Base-by-base conservation (phyloP, 805 yeast genomes). In the Pichia phayaonensis region DNA sequence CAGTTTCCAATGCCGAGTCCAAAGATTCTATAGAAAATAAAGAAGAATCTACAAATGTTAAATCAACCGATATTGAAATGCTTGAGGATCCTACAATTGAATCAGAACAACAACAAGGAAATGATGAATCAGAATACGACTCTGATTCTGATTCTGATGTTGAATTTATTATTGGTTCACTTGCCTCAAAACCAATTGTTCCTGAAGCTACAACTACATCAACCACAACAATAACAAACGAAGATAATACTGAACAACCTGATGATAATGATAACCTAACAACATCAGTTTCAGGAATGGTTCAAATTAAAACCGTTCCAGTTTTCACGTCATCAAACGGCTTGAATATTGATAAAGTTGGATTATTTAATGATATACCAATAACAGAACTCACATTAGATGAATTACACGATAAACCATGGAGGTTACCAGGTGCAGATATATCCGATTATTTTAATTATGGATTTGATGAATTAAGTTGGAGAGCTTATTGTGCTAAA, bases 341-440 rank as follows among this genome's bases (percentile, higher is more conserved):
- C 47, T 69, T 85, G 16, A 90, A 88, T 58, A 74, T 89, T n/a
- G 80, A 86, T 59, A 77, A 78, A 41, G 81, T 85, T 20, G 95
- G 89, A 1, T 81, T 77, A 54, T 76, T 75, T 53, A 85, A 90
- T 47, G 97, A 96, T 3, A 76, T 80, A 58, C 95, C 96, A 4
- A 72, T 94, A 45, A 87, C 96, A 0, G 81, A 85, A 57, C 74
- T 92, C 13, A 84, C 86, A 53, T 75, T 92, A 12, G 92, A 85
- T 53, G 84, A 83, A 48, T 70, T 90, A 45, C 89, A 87, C 56
- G 96, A 90, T 57, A 95, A 95, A 70, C 99, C 99, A 10, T 94
- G 99, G 99, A 79, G 99, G 63, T 82, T 86, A 56, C 97, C 98
- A 1, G 99, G 98, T 39, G 96, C 96, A 4, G 97, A 94, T 68